phyloP scores from a whole-genome alignment of 768 basidiomycete species.

The Kwoniella heveanensis region DNA sequence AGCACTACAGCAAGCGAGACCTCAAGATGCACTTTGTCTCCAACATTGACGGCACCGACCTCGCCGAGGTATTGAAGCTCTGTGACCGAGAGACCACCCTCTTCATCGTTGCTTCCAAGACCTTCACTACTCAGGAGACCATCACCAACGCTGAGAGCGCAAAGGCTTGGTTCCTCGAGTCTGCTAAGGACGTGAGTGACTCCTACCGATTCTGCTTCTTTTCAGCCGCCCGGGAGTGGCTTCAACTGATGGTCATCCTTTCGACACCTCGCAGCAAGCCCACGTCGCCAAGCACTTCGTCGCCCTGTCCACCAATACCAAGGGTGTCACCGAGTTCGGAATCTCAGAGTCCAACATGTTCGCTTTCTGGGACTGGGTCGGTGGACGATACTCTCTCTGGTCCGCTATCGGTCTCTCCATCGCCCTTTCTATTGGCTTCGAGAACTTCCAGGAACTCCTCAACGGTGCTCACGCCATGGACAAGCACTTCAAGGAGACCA shows the following conservation, averaged over 20 bases:
- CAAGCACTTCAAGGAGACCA: conserved; percentile 87
- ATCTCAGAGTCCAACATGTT: conserved; percentile 95
- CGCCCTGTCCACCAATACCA: conserved; percentile 93
- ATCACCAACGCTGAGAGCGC: conserved; percentile 97
- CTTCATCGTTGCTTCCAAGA: conserved; percentile 98
- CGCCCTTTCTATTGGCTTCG: conserved; percentile 86
- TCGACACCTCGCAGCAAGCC: conserved; percentile 59
- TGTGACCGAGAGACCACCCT: conserved; percentile 90
- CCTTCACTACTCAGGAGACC: conserved; percentile 99
- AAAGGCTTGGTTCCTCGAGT: conserved; percentile 85
- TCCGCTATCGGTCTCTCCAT: conserved; percentile 96
- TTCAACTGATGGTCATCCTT: not conserved
- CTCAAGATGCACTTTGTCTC: conserved; percentile 86
- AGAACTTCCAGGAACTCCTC: conserved; percentile 87
- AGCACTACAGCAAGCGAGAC: conserved; percentile 85
- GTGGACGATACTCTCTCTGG: conserved; percentile 97
- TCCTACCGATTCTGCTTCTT: too few species aligned
- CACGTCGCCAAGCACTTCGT: conserved; percentile 99
- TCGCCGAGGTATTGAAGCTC: conserved; percentile 78
- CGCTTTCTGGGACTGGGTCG: conserved; percentile 99
- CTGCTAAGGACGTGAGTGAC: conserved; percentile 72
- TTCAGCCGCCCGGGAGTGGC: not conserved
- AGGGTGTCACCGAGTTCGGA: conserved; percentile 89
- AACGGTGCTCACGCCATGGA: conserved; percentile 97
- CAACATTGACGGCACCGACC: conserved; percentile 97